Evolutionary conservation across 495 filamentous ascomycete species (phyloP), one percentile per base, ranked within the genome.

Genomic region (Beverwykella pulmonaria): DNA sequence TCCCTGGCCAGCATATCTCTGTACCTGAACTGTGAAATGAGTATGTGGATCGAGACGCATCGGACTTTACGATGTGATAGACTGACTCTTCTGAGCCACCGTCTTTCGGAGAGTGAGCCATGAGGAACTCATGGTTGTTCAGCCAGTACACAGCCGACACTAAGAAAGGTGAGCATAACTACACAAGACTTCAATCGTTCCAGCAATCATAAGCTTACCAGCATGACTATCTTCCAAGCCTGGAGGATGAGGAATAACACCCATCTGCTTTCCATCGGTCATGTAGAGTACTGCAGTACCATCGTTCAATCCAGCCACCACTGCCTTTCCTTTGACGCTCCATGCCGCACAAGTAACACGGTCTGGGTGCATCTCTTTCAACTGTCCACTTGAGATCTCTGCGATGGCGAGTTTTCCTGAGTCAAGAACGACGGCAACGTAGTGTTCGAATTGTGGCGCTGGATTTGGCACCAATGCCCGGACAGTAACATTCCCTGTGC

Each of bases 251-350:
- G 94, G 93, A 44, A 98, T 89, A 44, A 86, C 81, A 22, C 82
- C 92, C 75, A 92, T 94, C 20, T 83, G 82, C 15, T 79, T 80
- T 30, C 93, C 94, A 54, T 90, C 83, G 0, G 89, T 90, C 1
- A 88, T 91, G 86, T 97, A 88, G 73, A 97, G 93, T 63, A 83
- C 86, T 39, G 87, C 86, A 22, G 87, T 86, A 53, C 93, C 94
- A 76, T 97, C 86, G 19, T 82, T 87, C 68, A 95, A 83, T 29
- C 95, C 95, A 68, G 92, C 95, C 6, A 97, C 84, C 23, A 99
- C 80, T 74, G 97, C 93, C 74, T 96, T 98, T 46, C 95, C 95
- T 70, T 86, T 90, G 55, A 85, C 88, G 73, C 93, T 98, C 95
- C 95, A 99, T 44, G 90, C 86, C 1, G 92, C 85, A 73, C 89